A percentile compares a stretch with the other conserved stretches of the same genome.
These are phyloP conservation scores for Solanum dulcamara DNA, from an alignment of 257 asterid genomes.

Conservation along the genomic window DNA sequence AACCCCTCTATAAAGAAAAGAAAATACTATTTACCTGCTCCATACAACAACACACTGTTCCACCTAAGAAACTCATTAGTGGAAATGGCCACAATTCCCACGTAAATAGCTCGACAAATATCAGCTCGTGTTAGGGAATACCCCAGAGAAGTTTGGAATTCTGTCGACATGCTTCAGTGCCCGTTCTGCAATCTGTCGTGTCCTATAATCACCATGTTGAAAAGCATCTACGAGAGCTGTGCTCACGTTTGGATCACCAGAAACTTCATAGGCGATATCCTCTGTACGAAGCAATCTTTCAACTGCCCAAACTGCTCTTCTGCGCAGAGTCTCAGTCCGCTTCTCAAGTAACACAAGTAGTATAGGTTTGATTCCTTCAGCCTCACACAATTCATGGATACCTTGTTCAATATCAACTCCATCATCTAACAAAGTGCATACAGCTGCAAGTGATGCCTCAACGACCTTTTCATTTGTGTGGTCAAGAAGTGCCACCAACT, in stretches of 20 bases:
- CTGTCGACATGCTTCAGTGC: constrained; percentile 77
- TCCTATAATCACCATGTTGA: constrained; percentile 74
- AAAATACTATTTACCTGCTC: constrained; percentile 25
- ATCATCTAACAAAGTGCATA: constrained; percentile 71
- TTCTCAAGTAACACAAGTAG: constrained; percentile 65
- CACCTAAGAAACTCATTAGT: not conserved
- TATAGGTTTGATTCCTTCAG: constrained; percentile 63
- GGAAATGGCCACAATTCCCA: not conserved
- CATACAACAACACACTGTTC: not conserved
- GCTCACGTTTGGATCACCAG: constrained; percentile 64
- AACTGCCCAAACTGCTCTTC: constrained; percentile 86
- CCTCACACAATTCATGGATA: constrained; percentile 49
- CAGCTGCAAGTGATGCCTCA: constrained; percentile 85
- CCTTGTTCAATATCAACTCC: constrained; percentile 72
- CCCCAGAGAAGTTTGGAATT: constrained; percentile 84
- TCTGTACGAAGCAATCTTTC: constrained; percentile 66
- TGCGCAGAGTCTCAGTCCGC: constrained; percentile 55
- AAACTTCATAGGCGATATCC: constrained; percentile 51
- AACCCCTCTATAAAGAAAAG: constrained; percentile 11
- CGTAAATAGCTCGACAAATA: not conserved
- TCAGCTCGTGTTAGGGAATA: constrained; percentile 47
- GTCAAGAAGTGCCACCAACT: constrained; percentile 72
- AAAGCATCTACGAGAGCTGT: constrained; percentile 90
- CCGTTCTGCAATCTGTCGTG: constrained; percentile 85
- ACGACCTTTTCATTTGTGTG: constrained; percentile 74